These are phyloP conservation scores for Fragaria iinumae DNA, from an alignment of 306 rosid genomes.

Conservation along the genomic window DNA sequence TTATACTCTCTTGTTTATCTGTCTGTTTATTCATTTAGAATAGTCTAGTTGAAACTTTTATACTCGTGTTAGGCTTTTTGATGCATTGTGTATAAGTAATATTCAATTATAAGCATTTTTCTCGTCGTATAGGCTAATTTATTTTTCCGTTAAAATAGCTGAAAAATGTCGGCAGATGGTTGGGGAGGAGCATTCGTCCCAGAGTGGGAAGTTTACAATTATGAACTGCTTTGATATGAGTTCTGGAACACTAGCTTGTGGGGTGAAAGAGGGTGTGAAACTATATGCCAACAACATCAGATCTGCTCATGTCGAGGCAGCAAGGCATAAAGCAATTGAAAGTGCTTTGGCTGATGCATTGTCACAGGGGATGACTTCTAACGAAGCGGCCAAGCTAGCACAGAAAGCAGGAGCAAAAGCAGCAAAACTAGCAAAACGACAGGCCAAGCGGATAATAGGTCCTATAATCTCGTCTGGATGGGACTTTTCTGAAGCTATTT, in stretches of 20 bases:
- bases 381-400: slow-evolving; percentile 55
- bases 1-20: neutral
- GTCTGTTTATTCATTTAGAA: neutral
- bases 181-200: slow-evolving; percentile 73
- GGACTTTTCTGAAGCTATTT: slow-evolving; percentile 86
- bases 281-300: slow-evolving; percentile 66
- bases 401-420: slow-evolving; percentile 72
- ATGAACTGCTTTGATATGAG: slow-evolving; percentile 73
- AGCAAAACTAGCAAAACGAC: slow-evolving; percentile 59
- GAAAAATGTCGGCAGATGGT: slow-evolving; percentile 85
- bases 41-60: neutral
- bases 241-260: slow-evolving; percentile 66
- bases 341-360: slow-evolving; percentile 53
- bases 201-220: slow-evolving; percentile 71
- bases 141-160: slow-evolving; percentile 40
- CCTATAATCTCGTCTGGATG: slow-evolving; percentile 84
- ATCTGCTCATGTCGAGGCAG: slow-evolving; percentile 66
- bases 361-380: slow-evolving; percentile 46
- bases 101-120: neutral
- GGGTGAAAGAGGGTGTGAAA: slow-evolving; percentile 76
- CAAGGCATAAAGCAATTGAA: slow-evolving; percentile 46
- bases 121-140: neutral
- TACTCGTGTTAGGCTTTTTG: neutral
- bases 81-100: neutral
- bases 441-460: slow-evolving; percentile 63